Evolutionary conservation across 345 rosid genomes (phyloP).

Genomic region (Dipteronia sinensis): DNA sequence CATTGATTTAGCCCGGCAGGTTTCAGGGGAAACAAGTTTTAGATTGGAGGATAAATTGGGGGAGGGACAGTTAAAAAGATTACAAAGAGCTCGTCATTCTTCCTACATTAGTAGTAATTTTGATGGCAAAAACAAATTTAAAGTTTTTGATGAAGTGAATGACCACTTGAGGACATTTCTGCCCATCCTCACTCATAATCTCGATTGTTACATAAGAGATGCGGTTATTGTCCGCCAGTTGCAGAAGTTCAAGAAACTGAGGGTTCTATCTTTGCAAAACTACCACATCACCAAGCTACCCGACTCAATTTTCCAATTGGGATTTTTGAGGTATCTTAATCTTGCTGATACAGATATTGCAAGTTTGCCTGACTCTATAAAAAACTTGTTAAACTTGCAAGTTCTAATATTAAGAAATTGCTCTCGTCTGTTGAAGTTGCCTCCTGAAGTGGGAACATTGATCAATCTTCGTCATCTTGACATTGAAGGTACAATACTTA

Average conservation of each 20-base stretch:
- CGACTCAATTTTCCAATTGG: conserved; percentile 12
- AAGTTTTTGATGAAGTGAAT: background rate
- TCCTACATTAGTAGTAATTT: background rate
- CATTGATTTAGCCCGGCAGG: conserved; percentile 1
- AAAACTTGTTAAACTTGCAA: background rate
- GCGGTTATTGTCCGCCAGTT: background rate
- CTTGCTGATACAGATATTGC: background rate
- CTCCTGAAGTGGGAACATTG: background rate
- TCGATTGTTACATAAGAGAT: background rate
- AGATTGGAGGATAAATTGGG: background rate
- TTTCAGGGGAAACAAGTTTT: background rate
- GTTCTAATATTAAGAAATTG: conserved; percentile 3
- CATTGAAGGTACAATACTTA: background rate
- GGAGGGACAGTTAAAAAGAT: background rate
- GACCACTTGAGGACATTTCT: background rate
- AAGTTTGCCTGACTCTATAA: background rate
- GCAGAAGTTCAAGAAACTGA: background rate
- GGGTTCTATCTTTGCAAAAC: background rate
- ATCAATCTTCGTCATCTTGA: conserved; percentile 14
- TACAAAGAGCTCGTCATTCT: background rate
- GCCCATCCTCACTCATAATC: background rate
- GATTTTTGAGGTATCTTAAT: conserved; percentile 6
- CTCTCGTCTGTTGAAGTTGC: background rate
- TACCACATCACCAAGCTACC: background rate
- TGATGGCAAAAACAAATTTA: background rate